Base-by-base conservation (phyloP, 805 yeast genomes). In the Candida sithepensis region DNA sequence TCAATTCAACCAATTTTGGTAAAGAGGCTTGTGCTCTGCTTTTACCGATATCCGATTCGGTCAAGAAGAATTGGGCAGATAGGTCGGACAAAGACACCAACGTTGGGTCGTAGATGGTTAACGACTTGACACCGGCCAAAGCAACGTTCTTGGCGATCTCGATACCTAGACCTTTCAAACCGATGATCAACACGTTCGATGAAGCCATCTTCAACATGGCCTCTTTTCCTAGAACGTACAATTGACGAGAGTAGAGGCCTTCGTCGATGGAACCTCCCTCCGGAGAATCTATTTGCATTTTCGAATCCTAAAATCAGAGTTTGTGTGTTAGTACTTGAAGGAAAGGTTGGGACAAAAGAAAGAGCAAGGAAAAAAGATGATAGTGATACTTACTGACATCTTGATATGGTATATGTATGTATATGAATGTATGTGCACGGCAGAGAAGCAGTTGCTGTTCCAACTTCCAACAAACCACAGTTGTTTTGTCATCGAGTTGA, bases 131-230 rank as follows among this genome's bases (percentile, higher is more conserved):
- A 61, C 99, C 99, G 2, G 99, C 99, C 34, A 94, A 75, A 0
- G 96, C 95, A 47, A 94, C 89, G 68, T 94, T 94, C 70, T 94
- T 94, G 21, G 99, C 97, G 48, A 94, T 89, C 70, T 94, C 99
- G 39, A 88, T 78, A 61, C 99, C 99, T 42, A 94, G 73, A 42
- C 99, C 99, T 63, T 82, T 84, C 47, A 92, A 72, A 3, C 99
- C 99, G 53, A 91, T 80, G 42, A 94, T 76, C 43, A 94, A 78
- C n/a, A 94, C 97, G 59, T 87, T 89, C 22, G 98, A 90, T 55
- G 80, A 77, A 60, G 91, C 96, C 97, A 94, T 88, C 67, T 89
- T 88, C 59, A 91, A 74, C 99, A 94, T 94, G 44, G 99, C 99
- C 56, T 94, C 99, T 60, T 88, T 90, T 52, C 99, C 99, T 55